Base-by-base conservation (phyloP, 2,329 filamentous ascomycete species). In the Pseudocercospora fijiensis region DNA sequence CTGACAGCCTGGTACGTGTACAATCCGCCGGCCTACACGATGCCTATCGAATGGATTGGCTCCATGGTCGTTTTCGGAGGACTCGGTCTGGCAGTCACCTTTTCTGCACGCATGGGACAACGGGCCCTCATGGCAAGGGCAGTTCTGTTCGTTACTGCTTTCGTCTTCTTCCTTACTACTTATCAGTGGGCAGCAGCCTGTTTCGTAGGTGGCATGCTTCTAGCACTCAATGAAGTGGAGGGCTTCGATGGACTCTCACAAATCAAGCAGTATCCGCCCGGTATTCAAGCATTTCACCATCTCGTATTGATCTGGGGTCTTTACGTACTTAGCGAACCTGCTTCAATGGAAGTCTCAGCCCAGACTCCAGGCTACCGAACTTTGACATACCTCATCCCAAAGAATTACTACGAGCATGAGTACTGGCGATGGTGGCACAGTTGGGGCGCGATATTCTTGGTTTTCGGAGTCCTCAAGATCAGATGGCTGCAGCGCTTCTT, bases 301-400 rank as follows among this genome's bases (percentile, higher is more conserved):
- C 16, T 57, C 20, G 49, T 53, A 6, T 60, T 69, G 37, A 62
- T 66, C 37, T 22, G 49, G 5, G 67, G 65, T 9, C 59, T 62
- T 43, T 69, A 67, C 52, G 59, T 69, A 8, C 63, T 69, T 13
- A 68, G 64, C 41, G 61, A 69, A 41, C 66, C 67, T 33, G 63
- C 63, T 53, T 58, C 56, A n/a, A 67, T 59, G 61, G 63, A 28
- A 43, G 53, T 55, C 4, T 74, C 89, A 1, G 75, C 78, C 16
- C 78, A 79, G 22, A 86, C 82, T 11, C 81, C 84, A 0, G 86
- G 87, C 2, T 89, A 86, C 85, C 80, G 81, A 64, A 84, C 61
- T 3, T 53, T 72, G 5, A 85, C 85, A 0, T 80, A 79, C 56
- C 78, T 90, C 61, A 72, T 70, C 20, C 70, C 71, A 5, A 60